These are phyloP conservation scores for Cystobasidium ongulense DNA, from an alignment of 768 basidiomycete genomes.

Conservation along the genomic window DNA sequence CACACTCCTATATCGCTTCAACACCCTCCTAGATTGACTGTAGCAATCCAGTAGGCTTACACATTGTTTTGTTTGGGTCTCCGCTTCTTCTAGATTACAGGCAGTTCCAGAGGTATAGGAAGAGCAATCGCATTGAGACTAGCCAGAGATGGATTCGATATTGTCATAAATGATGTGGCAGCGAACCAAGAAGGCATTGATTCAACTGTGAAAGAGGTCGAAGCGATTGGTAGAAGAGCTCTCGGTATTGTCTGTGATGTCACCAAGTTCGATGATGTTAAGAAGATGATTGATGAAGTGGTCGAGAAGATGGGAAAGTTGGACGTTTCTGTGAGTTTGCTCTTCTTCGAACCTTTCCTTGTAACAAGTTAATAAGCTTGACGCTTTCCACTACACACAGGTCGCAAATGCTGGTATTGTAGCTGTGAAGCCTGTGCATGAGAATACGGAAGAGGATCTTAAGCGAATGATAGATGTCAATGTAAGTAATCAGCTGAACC, in stretches of 20 bases:
- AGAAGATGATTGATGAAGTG: slow-evolving; percentile 27
- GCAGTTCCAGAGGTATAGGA: slow-evolving; percentile 31
- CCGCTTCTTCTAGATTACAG: slow-evolving; percentile 6
- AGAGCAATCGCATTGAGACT: slow-evolving; percentile 34
- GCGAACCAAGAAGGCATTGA: slow-evolving; percentile 8
- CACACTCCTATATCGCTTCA: no score
- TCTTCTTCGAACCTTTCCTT: no score
- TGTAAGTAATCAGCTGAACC: no score
- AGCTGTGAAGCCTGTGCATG: slow-evolving; percentile 12
- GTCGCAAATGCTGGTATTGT: slow-evolving; percentile 34
- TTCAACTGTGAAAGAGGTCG: slow-evolving; percentile 30
- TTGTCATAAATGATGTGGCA: slow-evolving; percentile 33
- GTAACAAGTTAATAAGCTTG: no score
- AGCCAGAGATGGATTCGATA: slow-evolving; percentile 32
- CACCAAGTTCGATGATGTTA: slow-evolving; percentile 13
- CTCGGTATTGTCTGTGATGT: slow-evolving; percentile 20
- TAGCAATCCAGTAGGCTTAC: no score
- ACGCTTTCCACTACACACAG: background rate
- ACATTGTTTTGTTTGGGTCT: no score
- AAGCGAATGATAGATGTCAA: slow-evolving; percentile 34
- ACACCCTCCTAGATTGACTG: no score
- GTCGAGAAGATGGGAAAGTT: slow-evolving; percentile 24
- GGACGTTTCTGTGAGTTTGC: slow-evolving; percentile 13
- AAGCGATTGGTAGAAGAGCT: slow-evolving; percentile 24
- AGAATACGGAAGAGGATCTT: slow-evolving; percentile 17